These are phyloP conservation scores for Chrysosphaeria jannelii DNA, from an alignment of 2,329 filamentous ascomycete genomes.

Conservation along the genomic window DNA sequence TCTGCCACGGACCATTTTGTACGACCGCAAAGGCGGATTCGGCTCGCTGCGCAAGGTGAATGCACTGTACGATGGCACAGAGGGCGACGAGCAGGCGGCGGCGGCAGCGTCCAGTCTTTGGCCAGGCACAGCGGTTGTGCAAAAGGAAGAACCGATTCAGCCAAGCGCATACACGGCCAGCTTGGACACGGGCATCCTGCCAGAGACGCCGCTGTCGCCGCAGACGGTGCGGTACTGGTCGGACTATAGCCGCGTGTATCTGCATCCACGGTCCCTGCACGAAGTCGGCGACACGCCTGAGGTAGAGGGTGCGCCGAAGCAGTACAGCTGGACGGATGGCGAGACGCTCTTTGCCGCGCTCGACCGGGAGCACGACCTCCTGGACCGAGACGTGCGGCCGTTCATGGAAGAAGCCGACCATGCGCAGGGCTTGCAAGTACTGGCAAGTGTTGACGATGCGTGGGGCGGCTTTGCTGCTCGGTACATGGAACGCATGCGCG, in stretches of 20 bases:
- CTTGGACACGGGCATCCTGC: conserved; percentile 37
- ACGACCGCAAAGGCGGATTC: conserved; percentile 84
- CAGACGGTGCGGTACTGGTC: conserved; percentile 81
- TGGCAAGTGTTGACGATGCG: conserved; percentile 42
- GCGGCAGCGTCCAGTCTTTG: conserved; percentile 1
- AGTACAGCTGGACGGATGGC: conserved; percentile 28
- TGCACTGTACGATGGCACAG: conserved; percentile 41
- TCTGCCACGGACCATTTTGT: conserved; percentile 71
- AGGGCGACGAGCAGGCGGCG: conserved; percentile 2
- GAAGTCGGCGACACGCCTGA: conserved; percentile 21
- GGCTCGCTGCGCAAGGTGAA: conserved; percentile 70
- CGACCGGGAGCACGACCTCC: conserved; percentile 54
- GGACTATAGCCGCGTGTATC: conserved; percentile 80
- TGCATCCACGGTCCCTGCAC: conserved; percentile 62
- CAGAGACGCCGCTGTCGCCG: conserved; percentile 28
- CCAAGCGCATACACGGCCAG: conserved; percentile 50
- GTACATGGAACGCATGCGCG: conserved; percentile 49
- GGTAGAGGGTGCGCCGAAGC: not conserved
- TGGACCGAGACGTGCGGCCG: conserved; percentile 68
- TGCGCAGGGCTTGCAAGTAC: conserved; percentile 61
- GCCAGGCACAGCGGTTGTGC: conserved; percentile 35
- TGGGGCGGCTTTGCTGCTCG: conserved; percentile 51
- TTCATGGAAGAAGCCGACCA: conserved; percentile 87
- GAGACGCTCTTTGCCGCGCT: conserved; percentile 44
- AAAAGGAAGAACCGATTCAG: conserved; percentile 34